Evolutionary conservation across 164 flowering plant genomes (phyloP).

Genomic region (Berberis vulgaris): DNA sequence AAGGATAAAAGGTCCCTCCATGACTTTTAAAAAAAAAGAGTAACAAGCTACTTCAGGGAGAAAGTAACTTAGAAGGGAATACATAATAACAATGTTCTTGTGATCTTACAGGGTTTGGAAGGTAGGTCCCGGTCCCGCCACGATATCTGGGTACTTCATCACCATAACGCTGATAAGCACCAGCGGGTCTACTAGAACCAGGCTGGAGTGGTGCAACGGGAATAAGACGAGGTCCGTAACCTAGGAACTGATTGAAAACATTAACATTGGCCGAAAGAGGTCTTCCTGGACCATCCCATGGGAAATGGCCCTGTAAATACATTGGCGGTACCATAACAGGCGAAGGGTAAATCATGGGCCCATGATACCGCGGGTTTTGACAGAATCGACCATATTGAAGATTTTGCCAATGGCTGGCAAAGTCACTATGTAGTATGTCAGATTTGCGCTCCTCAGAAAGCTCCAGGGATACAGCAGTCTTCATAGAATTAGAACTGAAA

Average conservation of each 20-base stretch:
- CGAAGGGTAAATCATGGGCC: conserved; percentile 54
- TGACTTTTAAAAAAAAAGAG: too few species aligned
- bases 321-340: conserved; percentile 65
- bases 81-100: not conserved
- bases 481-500: conserved; percentile 20
- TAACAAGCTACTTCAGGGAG: not conserved
- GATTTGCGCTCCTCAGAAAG: conserved; percentile 39
- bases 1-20: too few species aligned
- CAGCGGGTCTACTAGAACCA: conserved; percentile 48
- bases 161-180: conserved; percentile 51
- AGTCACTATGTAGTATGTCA: conserved; percentile 88
- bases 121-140: conserved; percentile 92
- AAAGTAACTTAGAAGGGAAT: too few species aligned
- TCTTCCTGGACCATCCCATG: conserved; percentile 94
- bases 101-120: conserved; percentile 89
- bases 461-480: conserved; percentile 28
- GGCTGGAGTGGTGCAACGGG: conserved; percentile 74
- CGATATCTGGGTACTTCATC: conserved; percentile 90
- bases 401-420: conserved; percentile 79
- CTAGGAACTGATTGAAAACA: conserved; percentile 47
- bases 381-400: conserved; percentile 79
- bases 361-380: conserved; percentile 45
- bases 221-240: conserved; percentile 56
- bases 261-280: conserved; percentile 57
- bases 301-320: conserved; percentile 70